Evolutionary conservation across 2,329 filamentous ascomycete genomes (phyloP).

Genomic region (Coniella lustricola): DNA sequence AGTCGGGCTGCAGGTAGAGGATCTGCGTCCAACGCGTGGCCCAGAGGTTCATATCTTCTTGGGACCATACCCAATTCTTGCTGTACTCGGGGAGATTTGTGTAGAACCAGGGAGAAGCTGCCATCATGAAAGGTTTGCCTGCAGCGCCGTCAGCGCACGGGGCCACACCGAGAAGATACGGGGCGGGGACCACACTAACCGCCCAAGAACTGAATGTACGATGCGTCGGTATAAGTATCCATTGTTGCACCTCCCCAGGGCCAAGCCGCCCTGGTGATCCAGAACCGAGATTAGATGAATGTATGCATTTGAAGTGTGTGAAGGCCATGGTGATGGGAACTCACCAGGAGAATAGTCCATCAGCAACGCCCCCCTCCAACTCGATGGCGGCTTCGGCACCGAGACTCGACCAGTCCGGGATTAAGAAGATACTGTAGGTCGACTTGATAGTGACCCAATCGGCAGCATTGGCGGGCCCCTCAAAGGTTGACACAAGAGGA

Average conservation of each 20-base stretch:
- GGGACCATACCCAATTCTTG: slow-evolving; percentile 56
- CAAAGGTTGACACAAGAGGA: slow-evolving; percentile 46
- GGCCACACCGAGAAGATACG: too few species aligned
- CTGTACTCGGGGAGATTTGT: slow-evolving; percentile 48
- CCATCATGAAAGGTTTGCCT: slow-evolving; percentile 42
- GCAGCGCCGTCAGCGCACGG: neutral
- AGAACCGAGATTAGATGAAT: slow-evolving; percentile 19
- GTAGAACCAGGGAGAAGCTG: slow-evolving; percentile 53
- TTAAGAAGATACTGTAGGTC: slow-evolving; percentile 29
- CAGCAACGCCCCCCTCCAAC: slow-evolving; percentile 18
- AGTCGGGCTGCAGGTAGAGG: slow-evolving; percentile 46
- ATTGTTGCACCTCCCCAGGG: slow-evolving; percentile 25
- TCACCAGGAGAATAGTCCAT: slow-evolving; percentile 22
- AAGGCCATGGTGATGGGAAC: neutral
- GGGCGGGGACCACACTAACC: too few species aligned
- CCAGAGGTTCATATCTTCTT: slow-evolving; percentile 49
- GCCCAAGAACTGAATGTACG: slow-evolving; percentile 27
- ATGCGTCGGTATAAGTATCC: slow-evolving; percentile 26
- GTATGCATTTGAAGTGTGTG: neutral
- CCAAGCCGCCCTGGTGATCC: slow-evolving; percentile 30
- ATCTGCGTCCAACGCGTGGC: slow-evolving; percentile 50
- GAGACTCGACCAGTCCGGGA: slow-evolving; percentile 40
- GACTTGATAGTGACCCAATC: slow-evolving; percentile 39
- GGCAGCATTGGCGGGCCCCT: slow-evolving; percentile 33
- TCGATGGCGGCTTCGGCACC: slow-evolving; percentile 25